phyloP scores from a whole-genome alignment of 2,329 filamentous ascomycete species.

The Pseudogymnoascus sp. region DNA sequence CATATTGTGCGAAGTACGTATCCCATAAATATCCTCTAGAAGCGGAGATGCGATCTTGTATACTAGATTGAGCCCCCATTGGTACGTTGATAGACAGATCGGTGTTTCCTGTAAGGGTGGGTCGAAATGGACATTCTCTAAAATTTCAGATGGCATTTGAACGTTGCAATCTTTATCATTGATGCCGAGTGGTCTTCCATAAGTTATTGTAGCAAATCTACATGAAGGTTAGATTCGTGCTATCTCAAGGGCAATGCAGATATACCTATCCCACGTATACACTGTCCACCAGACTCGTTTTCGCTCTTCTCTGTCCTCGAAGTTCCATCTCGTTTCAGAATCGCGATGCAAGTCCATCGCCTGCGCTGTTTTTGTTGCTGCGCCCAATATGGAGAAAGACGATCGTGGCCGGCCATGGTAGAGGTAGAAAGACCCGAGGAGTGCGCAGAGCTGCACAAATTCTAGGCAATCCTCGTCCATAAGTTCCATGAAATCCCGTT shows the following conservation, averaged over 20 bases:
- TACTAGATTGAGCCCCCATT: constrained; percentile 24
- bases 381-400: constrained; percentile 23
- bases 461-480: constrained; percentile 33
- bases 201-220: constrained; percentile 31
- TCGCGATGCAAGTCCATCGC: constrained; percentile 16
- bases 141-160: constrained; percentile 28
- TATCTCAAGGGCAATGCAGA: background rate
- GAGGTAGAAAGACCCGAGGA: constrained; percentile 33
- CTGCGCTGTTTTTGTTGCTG: constrained; percentile 14
- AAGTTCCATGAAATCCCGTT: constrained; percentile 30
- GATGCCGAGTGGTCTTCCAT: constrained; percentile 33
- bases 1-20: constrained; percentile 12
- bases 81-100: constrained; percentile 14
- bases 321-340: constrained; percentile 8
- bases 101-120: background rate
- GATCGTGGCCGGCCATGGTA: constrained; percentile 35
- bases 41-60: constrained; percentile 27
- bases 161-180: constrained; percentile 34
- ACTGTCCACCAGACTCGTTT: constrained; percentile 17
- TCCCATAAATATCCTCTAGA: constrained; percentile 25
- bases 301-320: constrained; percentile 13
- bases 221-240: background rate
- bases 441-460: constrained; percentile 31
- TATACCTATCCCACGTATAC: constrained; percentile 17
- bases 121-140: constrained; percentile 18